Evolutionary conservation across 805 yeast genomes (phyloP), one percentile per base, ranked within the genome.

Genomic region (Saturnispora gosingensis): DNA sequence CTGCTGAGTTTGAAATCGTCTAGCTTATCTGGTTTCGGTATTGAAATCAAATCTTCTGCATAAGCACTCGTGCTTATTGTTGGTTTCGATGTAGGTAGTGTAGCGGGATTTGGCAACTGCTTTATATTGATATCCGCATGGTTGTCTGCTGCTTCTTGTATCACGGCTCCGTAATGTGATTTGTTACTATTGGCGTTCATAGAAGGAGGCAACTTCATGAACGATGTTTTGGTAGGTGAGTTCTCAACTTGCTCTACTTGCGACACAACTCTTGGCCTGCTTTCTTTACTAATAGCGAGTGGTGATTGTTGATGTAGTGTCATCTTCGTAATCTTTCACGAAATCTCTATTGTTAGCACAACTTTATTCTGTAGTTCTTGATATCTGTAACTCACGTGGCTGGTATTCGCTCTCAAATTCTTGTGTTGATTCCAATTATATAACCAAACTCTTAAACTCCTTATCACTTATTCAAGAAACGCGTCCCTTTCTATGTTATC

Each of bases 201-300:
- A 22, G 27, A 22, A 16, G 24, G 5, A n/a, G 28, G 24, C n/a
- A 34, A 34, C 5, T 48, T 40, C 45, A 49, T 44, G 24, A 49
- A 44, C 5, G 52, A 49, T 28, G 42, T 18, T 18, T 49, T 49
- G 3, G 52, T 44, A 36, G 52, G 52, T 10, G 48, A 45, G 18
- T 43, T 43, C 25, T 44, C 48, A 6, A 39, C 52, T 25, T 36
- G 27, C 25, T 49, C 48, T 13, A 49, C 48, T 5, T 27, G 44
- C 3, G 52, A 49, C n/a, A 49, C 48, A 5, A 49, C 48, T 13
- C 52, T 43, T 13, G 32, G 28, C 35, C 43, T 47, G n/a, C 30
- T 18, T 20, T 39, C 45, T 13, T n/a, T 22, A 24, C 13, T 25
- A 11, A 24, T 40, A 24, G 44, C 30, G 24, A 11, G 38, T 16